Percentiles rank a stretch among this genome's conserved stretches.
Conservation (phyloP, 2,329 filamentous ascomycete species). For the Xylaria sp. region DNA sequence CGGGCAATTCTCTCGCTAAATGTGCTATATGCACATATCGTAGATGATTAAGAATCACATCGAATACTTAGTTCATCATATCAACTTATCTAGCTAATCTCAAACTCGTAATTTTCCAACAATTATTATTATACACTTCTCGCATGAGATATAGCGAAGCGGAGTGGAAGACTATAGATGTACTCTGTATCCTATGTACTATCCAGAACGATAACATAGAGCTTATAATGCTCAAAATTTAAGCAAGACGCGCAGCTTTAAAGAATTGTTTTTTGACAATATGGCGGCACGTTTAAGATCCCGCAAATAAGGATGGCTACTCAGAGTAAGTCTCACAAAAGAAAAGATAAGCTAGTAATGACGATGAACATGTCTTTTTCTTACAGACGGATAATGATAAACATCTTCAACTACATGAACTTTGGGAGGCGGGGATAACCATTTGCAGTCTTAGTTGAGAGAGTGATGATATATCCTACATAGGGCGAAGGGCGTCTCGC, state of each 20-base stretch:
- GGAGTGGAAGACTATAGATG: background rate
- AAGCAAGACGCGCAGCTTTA: background rate
- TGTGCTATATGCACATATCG: background rate
- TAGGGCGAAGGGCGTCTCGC: background rate
- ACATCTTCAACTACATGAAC: background rate
- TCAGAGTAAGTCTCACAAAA: background rate
- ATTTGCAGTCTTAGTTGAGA: background rate
- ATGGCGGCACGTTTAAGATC: too few relatives aligned
- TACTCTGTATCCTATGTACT: background rate
- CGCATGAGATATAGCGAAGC: background rate
- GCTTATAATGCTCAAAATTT: too few relatives aligned
- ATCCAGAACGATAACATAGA: background rate
- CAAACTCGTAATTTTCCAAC: background rate
- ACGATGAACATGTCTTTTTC: background rate
- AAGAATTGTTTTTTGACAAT: background rate
- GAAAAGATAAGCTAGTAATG: background rate
- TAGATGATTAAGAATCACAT: background rate
- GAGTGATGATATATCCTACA: background rate
- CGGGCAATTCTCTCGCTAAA: background rate
- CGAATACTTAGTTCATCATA: background rate
- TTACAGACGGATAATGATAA: rapidly evolving
- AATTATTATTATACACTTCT: background rate
- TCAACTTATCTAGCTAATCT: background rate
- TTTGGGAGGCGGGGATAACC: too few relatives aligned
- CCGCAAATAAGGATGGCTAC: background rate